Evolutionary conservation across 371 early-diverging fungal species (phyloP), one percentile per base, ranked within the genome.

Genomic region (Saksenaea vasiformis): DNA sequence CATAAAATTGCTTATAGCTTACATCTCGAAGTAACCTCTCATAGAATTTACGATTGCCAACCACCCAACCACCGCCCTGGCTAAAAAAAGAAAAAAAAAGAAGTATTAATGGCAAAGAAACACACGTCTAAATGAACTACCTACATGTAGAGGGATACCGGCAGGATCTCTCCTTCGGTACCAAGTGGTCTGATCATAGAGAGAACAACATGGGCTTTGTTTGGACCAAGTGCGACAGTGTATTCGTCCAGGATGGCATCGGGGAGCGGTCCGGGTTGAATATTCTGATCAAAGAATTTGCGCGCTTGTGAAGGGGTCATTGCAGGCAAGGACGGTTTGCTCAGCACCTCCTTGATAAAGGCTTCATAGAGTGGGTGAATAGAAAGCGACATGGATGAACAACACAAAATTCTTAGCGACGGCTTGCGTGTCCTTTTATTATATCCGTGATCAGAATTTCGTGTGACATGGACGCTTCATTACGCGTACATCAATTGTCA

Each of bases 11-110:
- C 11, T 47, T 22, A n/a, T 36, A 3, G 17, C 15, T 39, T 54
- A 61, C 57, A 38, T 61, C 57, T 24, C 14, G 10, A 47, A 39
- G 43, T 60, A 60, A 68, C 64, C 34, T 68, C 61, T 14, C 56
- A 60, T 8, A 68, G 55, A 26, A 56, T 31, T n/a, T 55, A 47
- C n/a, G 60, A 55, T 28, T 68, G 64, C 73, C 73, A 41, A 63
- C 56, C 1, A 72, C 64, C 57, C 59, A 68, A 38, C 67, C 67
- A 19, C 67, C 67, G 8, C 67, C 67, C 31, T 72, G 69, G 24
- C 62, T 70, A 41, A 10, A 27, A 8, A 8, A 11, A 5, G 14
- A 1, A 51, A 17, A 60, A 36, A 19, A 60, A 31, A 14, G 1
- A 34, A 15, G 34, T 5, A 17, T 56, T 1, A 35, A 22, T 54